Evolutionary conservation across 2,329 filamentous ascomycete species (phyloP), one percentile per base, ranked within the genome.

Genomic region (Lasiodiplodia hormozganensis): DNA sequence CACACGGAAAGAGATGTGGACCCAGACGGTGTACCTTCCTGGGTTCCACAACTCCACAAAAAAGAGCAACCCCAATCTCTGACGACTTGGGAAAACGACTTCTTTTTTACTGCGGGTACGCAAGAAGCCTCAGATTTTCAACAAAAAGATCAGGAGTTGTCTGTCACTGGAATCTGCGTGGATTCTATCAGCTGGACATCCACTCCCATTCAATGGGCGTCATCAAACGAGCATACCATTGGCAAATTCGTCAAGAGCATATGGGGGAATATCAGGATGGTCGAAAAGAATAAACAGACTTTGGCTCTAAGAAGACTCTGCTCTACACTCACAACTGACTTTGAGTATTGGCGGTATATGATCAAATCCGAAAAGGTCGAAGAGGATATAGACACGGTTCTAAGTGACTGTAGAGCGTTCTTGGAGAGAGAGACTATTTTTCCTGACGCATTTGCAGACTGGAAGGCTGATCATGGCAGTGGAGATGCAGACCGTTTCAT

Each of bases 21-120:
- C 6, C 7, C 6, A 18, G 40, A 43, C 5, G 16, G 2, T 2
- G 16, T 43, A 0, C 40, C 40, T 43, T 43, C 40, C 16, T 43
- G 40, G 40, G 40, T 43, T 8, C 40, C 40, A 43, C 40, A n/a
- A n/a, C 16, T 18, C 31, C 8, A 34, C 16, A 43, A 43, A 7
- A 1, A 2, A 8, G 1, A 1, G 6, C 16, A 3, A 3, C 3
- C 1, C 18, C 1, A 6, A 8, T 8, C 0, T 8, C 40, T 43
- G 18, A 8, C 18, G 7, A 7, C 18, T 7, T 3, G 31, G 8
- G 6, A 0, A 2, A n/a, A 8, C 1, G 1, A 1, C 5, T 3
- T 2, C 0, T 1, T 2, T 3, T 43, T n/a, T 2, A 18, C 40
- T 43, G 40, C 40, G 16, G 40, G 40, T 3, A 43, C 40, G 16